phyloP scores from a whole-genome alignment of 176 grass and related monocot species.

The Carex kokanica region DNA sequence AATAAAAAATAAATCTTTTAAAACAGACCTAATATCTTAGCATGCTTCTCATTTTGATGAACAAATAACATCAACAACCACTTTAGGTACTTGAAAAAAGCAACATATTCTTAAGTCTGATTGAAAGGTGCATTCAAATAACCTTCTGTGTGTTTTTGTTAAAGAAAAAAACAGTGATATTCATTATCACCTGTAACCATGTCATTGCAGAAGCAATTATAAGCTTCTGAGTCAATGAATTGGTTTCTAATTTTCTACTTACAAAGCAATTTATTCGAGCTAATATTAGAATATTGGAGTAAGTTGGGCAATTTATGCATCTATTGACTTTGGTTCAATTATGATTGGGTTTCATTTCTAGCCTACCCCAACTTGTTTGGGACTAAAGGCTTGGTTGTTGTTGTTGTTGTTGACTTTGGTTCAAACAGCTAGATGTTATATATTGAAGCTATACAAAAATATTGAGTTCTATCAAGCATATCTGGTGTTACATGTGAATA shows the following conservation, averaged over 20 bases:
- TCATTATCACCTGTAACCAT: background rate
- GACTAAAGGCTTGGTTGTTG: too few relatives aligned
- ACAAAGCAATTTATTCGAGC: background rate
- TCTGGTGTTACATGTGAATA: background rate
- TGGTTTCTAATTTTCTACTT: background rate
- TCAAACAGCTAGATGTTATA: background rate
- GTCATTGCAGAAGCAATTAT: background rate
- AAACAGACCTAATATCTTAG: background rate
- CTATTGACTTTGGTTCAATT: background rate
- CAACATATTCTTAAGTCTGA: background rate
- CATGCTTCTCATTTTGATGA: background rate
- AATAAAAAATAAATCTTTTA: background rate
- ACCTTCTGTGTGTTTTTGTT: background rate
- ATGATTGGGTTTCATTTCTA: too few relatives aligned
- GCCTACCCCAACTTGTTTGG: too few relatives aligned
- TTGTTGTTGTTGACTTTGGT: background rate
- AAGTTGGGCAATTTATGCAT: background rate
- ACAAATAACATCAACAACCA: constrained; percentile 1
- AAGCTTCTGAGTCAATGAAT: background rate
- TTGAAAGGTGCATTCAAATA: background rate
- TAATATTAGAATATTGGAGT: background rate
- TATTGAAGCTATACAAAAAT: background rate
- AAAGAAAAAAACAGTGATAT: background rate
- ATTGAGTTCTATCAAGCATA: background rate
- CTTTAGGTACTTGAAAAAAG: background rate